Base-by-base conservation (phyloP, 23 red algal species). In the Cyanidium caldarium region DNA sequence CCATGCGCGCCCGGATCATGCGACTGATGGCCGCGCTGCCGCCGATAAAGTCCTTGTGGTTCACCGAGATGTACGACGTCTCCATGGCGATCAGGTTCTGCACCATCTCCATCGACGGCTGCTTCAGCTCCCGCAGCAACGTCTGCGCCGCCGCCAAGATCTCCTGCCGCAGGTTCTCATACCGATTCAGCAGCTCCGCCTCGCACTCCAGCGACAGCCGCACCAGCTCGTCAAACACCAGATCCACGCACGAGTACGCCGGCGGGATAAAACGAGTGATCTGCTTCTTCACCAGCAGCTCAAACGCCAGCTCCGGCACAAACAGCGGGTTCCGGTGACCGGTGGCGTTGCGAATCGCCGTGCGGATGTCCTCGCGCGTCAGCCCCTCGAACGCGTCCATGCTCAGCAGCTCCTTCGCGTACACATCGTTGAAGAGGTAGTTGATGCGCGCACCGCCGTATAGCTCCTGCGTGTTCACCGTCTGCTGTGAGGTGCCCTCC, bases 11-110 rank as follows among this genome's bases (percentile, higher is more conserved):
- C 36, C 70, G 68, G 29, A 70, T 35, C n/a, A 82, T n/a, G 15
- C 71, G 68, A 15, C 39, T 39, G 37, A 82, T 72, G 5, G 78
- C 78, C 20, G 44, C 46, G n/a, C 38, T 72, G 40, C 67, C 90
- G 35, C 90, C 90, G 33, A 95, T 78, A 82, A 95, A 95, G 37
- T 87, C 83, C 45, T 82, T 82, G 69, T 95, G 90, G 74, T 82
- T 80, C 33, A 82, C 86, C 25, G 86, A 86, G 61, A 95, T 87
- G 46, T 87, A 95, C 21, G 80, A 86, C 61, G 81, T 87, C 70
- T 95, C 90, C 90, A 95, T 95, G 25, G 78, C 79, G 2, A 95
- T 66, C 10, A 95, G 39, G 44, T 94, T 78, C 21, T 80, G 76
- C 3, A 81, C 86, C 92, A 86, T 86, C 66, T 88, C 66, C 16